Evolutionary conservation across 208 protist species (phyloP), one percentile per base, ranked within the genome.

Genomic region (Wallacemonas rigidus): DNA sequence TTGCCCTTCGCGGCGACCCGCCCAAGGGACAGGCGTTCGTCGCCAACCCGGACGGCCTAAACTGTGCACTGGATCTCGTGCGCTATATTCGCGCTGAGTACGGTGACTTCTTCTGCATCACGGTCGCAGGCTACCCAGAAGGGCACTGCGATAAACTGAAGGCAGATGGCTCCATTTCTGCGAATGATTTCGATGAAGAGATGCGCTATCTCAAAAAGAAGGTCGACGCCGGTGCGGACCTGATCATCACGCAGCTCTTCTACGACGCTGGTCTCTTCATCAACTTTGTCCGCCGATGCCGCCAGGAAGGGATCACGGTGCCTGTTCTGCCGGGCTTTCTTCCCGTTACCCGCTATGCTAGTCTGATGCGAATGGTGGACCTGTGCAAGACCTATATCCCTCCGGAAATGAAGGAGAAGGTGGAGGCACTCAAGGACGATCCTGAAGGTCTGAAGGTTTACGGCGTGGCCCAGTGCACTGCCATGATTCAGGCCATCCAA

Each of bases 191-290:
- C 47, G 78, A 91, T 56, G 72, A 88, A 38, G 97, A 98, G 74
- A 67, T 99, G 55, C 35, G 76, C 15, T 89, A 98, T 72, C 86
- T 99, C 9, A 98, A 98, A 76, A 84, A 85, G 26, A 99, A 99
- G 79, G 92, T 99, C 38, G 97, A 99, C 69, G 97, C 97, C 5
- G 98, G 98, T 6, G 98, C 98, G 12, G 91, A 97, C 71, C 56
- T 98, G 50, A 95, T 99, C 81, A 94, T 99, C 72, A 99, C 98
- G 6, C 98, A 99, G 85, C 80, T 99, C 11, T 99, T 99, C 73
- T 99, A 98, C 77, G 97, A 99, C 64, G 78, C 87, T 7, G 62
- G 90, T 56, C 65, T 94, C 14, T 99, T 99, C 77, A 81, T 97
- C 41, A 72, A 90, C 12, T 99, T 98, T 72, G 87, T 96, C 11